Conservation (phyloP, 2,329 filamentous ascomycete species). For the Fusarium pseudonygamai region DNA sequence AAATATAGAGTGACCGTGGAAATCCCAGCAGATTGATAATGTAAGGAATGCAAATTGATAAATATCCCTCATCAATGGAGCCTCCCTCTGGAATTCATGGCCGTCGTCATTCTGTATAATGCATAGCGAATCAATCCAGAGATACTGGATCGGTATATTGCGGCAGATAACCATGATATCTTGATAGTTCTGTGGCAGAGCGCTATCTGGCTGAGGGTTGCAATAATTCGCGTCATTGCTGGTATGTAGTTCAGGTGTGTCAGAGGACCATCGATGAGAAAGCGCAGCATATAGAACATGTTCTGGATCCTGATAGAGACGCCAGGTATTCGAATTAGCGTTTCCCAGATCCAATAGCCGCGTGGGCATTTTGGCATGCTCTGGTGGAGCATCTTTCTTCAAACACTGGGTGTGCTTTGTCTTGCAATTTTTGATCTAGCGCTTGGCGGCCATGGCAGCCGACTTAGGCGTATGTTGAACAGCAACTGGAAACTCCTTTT, state of each 20-base stretch:
- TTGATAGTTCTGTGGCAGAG: background rate
- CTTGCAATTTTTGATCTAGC: background rate
- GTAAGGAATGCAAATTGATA: background rate
- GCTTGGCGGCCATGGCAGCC: fast-evolving
- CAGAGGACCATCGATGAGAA: background rate
- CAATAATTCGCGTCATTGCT: fast-evolving
- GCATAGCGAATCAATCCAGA: background rate
- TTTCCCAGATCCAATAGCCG: fast-evolving
- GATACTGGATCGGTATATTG: fast-evolving
- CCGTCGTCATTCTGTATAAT: background rate
- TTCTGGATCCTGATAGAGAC: background rate
- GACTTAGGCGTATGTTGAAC: background rate
- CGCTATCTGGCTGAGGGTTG: fast-evolving
- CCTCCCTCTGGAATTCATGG: background rate
- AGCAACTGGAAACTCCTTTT: fast-evolving
- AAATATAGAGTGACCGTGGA: fast-evolving
- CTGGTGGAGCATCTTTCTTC: background rate
- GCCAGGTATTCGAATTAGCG: fast-evolving
- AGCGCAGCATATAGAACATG: background rate
- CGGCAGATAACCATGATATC: background rate
- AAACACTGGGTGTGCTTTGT: fast-evolving
- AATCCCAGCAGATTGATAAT: background rate
- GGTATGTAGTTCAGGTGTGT: fast-evolving
- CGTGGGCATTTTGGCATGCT: background rate
- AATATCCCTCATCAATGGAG: background rate